Conservation (phyloP, 2,329 filamentous ascomycete genomes). For the Claviceps pazoutovae region DNA sequence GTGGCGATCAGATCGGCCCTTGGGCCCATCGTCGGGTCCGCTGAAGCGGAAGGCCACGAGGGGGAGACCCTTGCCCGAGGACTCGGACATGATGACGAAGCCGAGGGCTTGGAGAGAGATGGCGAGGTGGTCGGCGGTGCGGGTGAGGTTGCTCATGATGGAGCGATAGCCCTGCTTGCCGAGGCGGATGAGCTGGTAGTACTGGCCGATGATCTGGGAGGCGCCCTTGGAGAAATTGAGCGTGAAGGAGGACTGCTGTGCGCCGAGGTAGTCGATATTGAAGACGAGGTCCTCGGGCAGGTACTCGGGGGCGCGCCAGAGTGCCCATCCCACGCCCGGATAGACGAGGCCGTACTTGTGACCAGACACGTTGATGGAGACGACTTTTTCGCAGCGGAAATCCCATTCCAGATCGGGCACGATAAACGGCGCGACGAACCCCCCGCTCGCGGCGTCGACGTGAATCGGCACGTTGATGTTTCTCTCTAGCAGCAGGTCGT, state of each 20-base stretch:
- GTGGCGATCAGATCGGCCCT: conserved; percentile 34
- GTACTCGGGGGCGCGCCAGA: conserved; percentile 74
- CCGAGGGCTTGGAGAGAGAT: conserved; percentile 58
- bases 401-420: conserved; percentile 79
- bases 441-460: conserved; percentile 83
- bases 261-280: conserved; percentile 98
- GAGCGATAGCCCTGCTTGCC: conserved; percentile 83
- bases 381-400: conserved; percentile 76
- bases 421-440: conserved; percentile 87
- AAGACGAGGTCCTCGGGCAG: conserved; percentile 88
- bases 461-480: conserved; percentile 76
- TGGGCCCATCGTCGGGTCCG: conserved; percentile 31
- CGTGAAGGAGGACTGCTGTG: conserved; percentile 89
- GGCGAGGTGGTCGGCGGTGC: conserved; percentile 77
- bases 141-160: conserved; percentile 90
- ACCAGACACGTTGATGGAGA: conserved; percentile 87
- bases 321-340: conserved; percentile 84
- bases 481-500: conserved; percentile 66
- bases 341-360: conserved; percentile 69
- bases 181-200: conserved; percentile 91
- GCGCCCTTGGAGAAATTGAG: conserved; percentile 96
- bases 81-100: conserved; percentile 80
- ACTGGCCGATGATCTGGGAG: conserved; percentile 88
- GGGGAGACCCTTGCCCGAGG: conserved; percentile 63
- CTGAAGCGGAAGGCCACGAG: conserved; percentile 78